Evolutionary conservation across 805 yeast species (phyloP), one percentile per base, ranked within the genome.

Genomic region (Saturnispora bothae): DNA sequence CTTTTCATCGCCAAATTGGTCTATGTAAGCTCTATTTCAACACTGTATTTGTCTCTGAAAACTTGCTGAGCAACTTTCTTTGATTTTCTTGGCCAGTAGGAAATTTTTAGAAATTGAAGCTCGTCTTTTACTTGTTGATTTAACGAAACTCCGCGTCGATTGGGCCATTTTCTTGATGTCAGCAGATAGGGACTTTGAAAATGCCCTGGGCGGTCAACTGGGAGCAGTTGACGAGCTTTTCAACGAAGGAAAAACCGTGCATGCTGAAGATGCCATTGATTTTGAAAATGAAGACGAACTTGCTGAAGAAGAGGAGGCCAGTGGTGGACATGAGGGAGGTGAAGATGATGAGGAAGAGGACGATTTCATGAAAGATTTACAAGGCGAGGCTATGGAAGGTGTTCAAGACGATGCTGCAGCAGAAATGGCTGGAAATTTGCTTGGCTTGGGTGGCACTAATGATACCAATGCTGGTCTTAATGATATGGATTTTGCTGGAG

Each of bases 261-360:
- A 88, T 57, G 88, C 92, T 1, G 95, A 75, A 5, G 89, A 88
- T 56, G 98, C 98, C 8, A 65, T 86, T 23, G 97, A 89, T 57
- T 89, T 83, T 54, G 96, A 84, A 52, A 95, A 84, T 54, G 94
- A 83, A 51, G 96, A 88, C 48, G 96, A 88, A 57, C 64, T 88
- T 34, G 96, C 96, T 0, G 96, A 88, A 18, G 96, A 88, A 33
- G 94, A 83, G 40, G 53, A 65, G 14, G 23, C 38, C 4, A 49
- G 27, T 22, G 52, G 36, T 4, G 68, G 64, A 7, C 65, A 65
- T 26, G 63, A 55, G 22, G 64, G 58, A 38, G 65, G 60, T 31
- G 69, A 67, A 39, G 63, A 55, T 12, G 57, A 61, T 39, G 59
- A 46, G 1, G 57, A 54, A n/a, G 64, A 48, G 12, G 56, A 51